Evolutionary conservation across 108 stramenopile genomes (phyloP).

Genomic region (Conticribra weissflogii): DNA sequence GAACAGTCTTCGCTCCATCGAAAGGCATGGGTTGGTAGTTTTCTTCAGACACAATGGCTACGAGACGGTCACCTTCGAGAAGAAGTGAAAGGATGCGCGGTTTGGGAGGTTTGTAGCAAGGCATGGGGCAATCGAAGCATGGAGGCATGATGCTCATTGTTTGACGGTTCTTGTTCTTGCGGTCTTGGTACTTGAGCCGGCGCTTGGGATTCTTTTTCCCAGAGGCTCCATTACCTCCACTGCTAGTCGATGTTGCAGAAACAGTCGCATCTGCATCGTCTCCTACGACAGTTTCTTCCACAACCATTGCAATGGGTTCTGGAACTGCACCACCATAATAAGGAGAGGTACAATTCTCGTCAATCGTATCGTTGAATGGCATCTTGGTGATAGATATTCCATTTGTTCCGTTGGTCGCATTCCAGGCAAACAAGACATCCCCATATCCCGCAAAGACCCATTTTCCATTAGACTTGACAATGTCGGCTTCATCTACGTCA

Average conservation of each 20-base stretch:
- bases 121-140: constrained; percentile 12
- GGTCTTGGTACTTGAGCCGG: constrained; percentile 11
- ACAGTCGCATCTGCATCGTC: constrained; percentile 4
- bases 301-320: background rate
- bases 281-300: constrained; percentile 7
- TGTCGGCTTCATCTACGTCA: constrained; percentile 55
- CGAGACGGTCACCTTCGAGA: constrained; percentile 40
- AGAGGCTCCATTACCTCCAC: too few species aligned
- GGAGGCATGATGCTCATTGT: background rate
- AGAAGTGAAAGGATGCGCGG: constrained; percentile 43
- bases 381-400: constrained; percentile 42
- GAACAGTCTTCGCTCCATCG: constrained; percentile 4
- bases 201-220: constrained; percentile 13
- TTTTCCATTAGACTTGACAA: constrained; percentile 46
- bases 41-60: constrained; percentile 45
- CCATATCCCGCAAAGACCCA: constrained; percentile 43
- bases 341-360: constrained; percentile 10
- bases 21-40: constrained; percentile 16
- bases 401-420: constrained; percentile 33
- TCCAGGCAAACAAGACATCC: constrained; percentile 35
- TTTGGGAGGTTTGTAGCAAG: constrained; percentile 50
- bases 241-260: background rate
- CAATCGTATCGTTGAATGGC: constrained; percentile 39
- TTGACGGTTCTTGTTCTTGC: background rate
- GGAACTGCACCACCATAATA: constrained; percentile 3